A percentile compares a stretch with the other conserved stretches of the same genome.
Conservation (phyloP, 1,284 basidiomycete species). For the Cutaneotrichosporon daszewskae region DNA sequence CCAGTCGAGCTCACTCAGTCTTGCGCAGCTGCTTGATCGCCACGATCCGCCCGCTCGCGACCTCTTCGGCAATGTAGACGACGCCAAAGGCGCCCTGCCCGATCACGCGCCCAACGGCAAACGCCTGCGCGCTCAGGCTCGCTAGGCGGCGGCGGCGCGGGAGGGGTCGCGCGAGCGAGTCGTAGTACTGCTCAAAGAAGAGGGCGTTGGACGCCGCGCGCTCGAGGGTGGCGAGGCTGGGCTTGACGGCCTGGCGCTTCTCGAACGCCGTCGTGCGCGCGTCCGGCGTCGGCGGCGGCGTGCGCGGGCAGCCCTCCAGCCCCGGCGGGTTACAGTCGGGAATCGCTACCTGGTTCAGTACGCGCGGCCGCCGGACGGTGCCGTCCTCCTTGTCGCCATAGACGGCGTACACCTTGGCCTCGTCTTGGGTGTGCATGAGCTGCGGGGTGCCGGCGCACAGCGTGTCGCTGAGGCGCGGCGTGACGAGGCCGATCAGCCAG, state of each 20-base stretch:
- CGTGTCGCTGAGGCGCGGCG: conserved; percentile 5
- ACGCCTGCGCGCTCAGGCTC: conserved; percentile 76
- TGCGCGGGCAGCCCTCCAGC: too few relatives aligned
- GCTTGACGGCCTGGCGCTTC: conserved; percentile 45
- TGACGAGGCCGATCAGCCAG: conserved; percentile 12
- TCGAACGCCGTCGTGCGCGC: neutral
- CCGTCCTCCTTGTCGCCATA: conserved; percentile 5
- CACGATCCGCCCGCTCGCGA: conserved; percentile 69
- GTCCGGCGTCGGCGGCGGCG: neutral
- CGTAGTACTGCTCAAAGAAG: conserved; percentile 95
- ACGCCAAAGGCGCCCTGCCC: conserved; percentile 97
- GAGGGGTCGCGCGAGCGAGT: conserved; percentile 60
- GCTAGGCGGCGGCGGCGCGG: conserved; percentile 32
- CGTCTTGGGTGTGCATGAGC: conserved; percentile 6
- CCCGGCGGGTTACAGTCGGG: too few relatives aligned
- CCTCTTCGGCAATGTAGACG: conserved; percentile 83
- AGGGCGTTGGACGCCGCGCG: conserved; percentile 87
- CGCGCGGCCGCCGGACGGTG: conserved; percentile 6
- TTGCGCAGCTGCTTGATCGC: conserved; percentile 98
- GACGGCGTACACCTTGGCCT: conserved; percentile 1
- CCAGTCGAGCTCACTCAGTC: conserved; percentile 55
- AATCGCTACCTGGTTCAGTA: conserved; percentile 10
- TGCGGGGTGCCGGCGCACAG: neutral
- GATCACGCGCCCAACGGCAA: conserved; percentile 87
- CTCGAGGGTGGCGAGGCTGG: conserved; percentile 84